A percentile compares a stretch with the other conserved stretches of the same genome.
These are phyloP conservation scores for Yamadazyma philogaea DNA, from an alignment of 805 yeast genomes.

Conservation along the genomic window DNA sequence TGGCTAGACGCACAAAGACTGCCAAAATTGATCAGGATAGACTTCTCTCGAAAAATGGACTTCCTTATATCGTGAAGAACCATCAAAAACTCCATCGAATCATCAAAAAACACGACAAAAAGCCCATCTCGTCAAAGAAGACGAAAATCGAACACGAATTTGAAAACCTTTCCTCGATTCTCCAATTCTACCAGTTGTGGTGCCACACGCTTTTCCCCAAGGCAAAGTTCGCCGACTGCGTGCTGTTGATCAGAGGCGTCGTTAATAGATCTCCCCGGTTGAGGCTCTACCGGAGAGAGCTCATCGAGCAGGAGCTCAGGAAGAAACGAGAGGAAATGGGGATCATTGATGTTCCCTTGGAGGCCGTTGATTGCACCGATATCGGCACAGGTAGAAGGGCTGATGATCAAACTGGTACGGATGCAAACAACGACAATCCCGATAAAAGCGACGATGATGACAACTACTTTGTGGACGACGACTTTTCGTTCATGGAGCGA, in stretches of 20 bases:
- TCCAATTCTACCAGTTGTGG: slow-evolving; percentile 46
- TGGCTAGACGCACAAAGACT: slow-evolving; percentile 28
- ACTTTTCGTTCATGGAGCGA: slow-evolving; percentile 30
- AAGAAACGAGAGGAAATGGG: slow-evolving; percentile 27
- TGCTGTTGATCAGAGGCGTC: slow-evolving; percentile 48
- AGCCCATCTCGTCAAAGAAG: slow-evolving; percentile 13
- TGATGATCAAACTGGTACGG: not conserved
- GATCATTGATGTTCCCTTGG: slow-evolving; percentile 30
- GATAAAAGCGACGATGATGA: not conserved
- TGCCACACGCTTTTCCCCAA: slow-evolving; percentile 66
- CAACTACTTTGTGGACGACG: slow-evolving; percentile 24
- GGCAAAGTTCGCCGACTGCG: slow-evolving; percentile 71
- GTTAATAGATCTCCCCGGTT: slow-evolving; percentile 44
- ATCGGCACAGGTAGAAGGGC: not conserved
- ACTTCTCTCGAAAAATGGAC: slow-evolving; percentile 33
- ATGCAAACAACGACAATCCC: not conserved
- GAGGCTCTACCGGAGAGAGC: slow-evolving; percentile 26
- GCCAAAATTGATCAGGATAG: slow-evolving; percentile 41
- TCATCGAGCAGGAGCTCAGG: slow-evolving; percentile 26
- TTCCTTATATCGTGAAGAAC: slow-evolving; percentile 31
- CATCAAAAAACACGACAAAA: slow-evolving; percentile 27
- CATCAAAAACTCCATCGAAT: slow-evolving; percentile 24
- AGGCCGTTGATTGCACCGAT: slow-evolving; percentile 3
- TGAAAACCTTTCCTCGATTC: slow-evolving; percentile 31
- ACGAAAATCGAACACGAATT: slow-evolving; percentile 31